Conservation (phyloP, 2,329 filamentous ascomycete species). For the Monilinia aucupariae region DNA sequence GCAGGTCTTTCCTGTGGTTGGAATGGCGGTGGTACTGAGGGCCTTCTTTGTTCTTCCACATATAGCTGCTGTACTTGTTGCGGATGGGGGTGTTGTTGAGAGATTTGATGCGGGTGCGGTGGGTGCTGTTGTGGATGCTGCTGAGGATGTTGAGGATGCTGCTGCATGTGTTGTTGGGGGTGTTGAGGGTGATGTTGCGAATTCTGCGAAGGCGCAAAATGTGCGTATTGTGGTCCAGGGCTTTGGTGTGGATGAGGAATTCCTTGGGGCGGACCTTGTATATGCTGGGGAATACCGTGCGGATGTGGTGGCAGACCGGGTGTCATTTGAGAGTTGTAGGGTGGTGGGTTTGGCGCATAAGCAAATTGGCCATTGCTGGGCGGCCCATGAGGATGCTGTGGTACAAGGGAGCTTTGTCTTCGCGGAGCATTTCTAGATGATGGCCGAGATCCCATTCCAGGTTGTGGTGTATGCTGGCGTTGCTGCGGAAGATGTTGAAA, state of each 20-base stretch:
- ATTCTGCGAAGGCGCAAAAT: conserved; percentile 35
- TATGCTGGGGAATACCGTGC: conserved; percentile 34
- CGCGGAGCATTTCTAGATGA: conserved; percentile 75
- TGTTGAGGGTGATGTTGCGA: conserved; percentile 28
- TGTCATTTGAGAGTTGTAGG: conserved; percentile 65
- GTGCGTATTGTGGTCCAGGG: conserved; percentile 40
- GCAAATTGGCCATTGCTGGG: conserved; percentile 64
- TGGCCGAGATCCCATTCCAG: conserved; percentile 67
- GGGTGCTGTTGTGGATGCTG: conserved; percentile 38
- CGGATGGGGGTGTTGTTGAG: conserved; percentile 43
- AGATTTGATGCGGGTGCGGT: conserved; percentile 35
- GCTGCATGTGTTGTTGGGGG: conserved; percentile 23
- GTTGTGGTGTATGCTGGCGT: conserved; percentile 77
- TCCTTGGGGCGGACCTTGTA: conserved; percentile 19
- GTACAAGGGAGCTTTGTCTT: conserved; percentile 66
- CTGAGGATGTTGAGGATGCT: conserved; percentile 37
- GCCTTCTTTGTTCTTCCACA: conserved; percentile 68
- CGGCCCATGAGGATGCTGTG: conserved; percentile 52
- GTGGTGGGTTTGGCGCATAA: conserved; percentile 79
- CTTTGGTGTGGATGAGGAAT: conserved; percentile 34
- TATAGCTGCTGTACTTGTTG: conserved; percentile 60
- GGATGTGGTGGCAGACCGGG: conserved; percentile 38
- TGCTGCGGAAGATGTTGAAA: conserved; percentile 38
- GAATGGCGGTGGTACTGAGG: conserved; percentile 68
- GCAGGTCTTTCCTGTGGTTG: conserved; percentile 50